Conservation (phyloP, 164 flowering plant genomes). For the Brasenia schreberi region DNA sequence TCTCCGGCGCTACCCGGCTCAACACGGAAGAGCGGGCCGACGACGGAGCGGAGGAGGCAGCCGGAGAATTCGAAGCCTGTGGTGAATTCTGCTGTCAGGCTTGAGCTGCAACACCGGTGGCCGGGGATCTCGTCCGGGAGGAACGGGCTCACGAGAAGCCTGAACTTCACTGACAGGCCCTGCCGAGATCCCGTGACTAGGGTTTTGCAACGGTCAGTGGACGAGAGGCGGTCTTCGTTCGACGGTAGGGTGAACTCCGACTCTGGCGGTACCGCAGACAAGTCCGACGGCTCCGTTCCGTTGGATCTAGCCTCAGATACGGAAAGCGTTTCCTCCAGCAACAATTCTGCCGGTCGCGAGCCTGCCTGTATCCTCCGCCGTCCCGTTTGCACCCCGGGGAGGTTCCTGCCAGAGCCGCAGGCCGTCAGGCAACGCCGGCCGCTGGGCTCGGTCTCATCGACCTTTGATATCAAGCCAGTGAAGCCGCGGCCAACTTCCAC, state of each 20-base stretch:
- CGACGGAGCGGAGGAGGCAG: constrained; percentile 64
- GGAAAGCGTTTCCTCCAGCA: constrained; percentile 92
- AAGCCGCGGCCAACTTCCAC: constrained; percentile 31
- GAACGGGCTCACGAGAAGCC: constrained; percentile 37
- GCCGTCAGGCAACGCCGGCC: constrained; percentile 61
- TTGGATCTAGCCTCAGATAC: constrained; percentile 80
- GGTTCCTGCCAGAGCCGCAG: constrained; percentile 88
- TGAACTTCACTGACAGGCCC: constrained; percentile 27
- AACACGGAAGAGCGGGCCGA: constrained; percentile 23
- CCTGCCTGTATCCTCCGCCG: constrained; percentile 15
- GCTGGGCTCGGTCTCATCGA: background rate
- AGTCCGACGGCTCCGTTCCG: constrained; percentile 7
- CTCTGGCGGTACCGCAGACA: constrained; percentile 22
- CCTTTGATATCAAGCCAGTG: constrained; percentile 52
- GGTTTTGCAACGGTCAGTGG: constrained; percentile 30
- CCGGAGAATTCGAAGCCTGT: constrained; percentile 49
- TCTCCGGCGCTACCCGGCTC: constrained; percentile 13
- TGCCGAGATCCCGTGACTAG: background rate
- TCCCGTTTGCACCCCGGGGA: constrained; percentile 50
- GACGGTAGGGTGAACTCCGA: constrained; percentile 48
- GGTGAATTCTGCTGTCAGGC: constrained; percentile 14
- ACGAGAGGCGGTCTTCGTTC: constrained; percentile 43
- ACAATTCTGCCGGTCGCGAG: constrained; percentile 63
- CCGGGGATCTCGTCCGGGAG: constrained; percentile 40
- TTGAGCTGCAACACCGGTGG: constrained; percentile 49